These are phyloP conservation scores for Aspergillus arachidicola DNA, from an alignment of 2,329 filamentous ascomycete genomes.

Conservation along the genomic window DNA sequence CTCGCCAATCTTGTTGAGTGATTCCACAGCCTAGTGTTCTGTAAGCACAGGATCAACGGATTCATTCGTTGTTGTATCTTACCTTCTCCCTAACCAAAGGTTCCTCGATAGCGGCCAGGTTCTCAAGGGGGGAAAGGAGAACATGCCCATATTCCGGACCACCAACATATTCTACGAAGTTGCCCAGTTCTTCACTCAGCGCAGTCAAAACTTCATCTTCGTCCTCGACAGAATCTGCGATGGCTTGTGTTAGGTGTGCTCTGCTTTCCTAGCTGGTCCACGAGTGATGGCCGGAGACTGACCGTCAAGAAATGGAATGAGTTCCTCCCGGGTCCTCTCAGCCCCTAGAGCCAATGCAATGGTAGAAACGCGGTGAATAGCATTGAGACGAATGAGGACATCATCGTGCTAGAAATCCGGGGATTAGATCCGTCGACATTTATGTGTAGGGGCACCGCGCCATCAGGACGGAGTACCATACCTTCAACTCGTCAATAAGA, in stretches of 20 bases:
- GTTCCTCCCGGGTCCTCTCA: slow-evolving; percentile 95
- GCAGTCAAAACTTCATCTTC: slow-evolving; percentile 98
- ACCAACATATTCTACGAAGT: slow-evolving; percentile 96
- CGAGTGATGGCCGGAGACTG: slow-evolving; percentile 46
- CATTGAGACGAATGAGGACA: slow-evolving; percentile 95
- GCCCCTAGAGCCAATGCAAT: slow-evolving; percentile 95
- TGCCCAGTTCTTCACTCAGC: slow-evolving; percentile 92
- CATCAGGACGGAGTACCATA: slow-evolving; percentile 48
- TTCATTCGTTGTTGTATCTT: slow-evolving; percentile 27
- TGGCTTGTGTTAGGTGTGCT: slow-evolving; percentile 26
- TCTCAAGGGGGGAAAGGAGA: slow-evolving; percentile 94
- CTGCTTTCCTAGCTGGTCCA: background rate
- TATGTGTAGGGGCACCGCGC: slow-evolving; percentile 15
- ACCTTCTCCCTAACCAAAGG: slow-evolving; percentile 98
- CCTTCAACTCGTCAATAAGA: slow-evolving; percentile 99
- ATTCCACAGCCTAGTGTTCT: slow-evolving; percentile 80
- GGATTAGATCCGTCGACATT: slow-evolving; percentile 19
- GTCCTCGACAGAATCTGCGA: slow-evolving; percentile 92
- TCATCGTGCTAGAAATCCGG: slow-evolving; percentile 78
- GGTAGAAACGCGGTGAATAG: slow-evolving; percentile 95
- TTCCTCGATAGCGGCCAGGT: slow-evolving; percentile 97
- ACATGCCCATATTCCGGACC: slow-evolving; percentile 93
- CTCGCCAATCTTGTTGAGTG: slow-evolving; percentile 97
- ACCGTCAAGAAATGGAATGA: slow-evolving; percentile 99
- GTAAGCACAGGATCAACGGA: slow-evolving; percentile 12